Conservation (phyloP, 2,329 filamentous ascomycete species). For the Phoma sp. region DNA sequence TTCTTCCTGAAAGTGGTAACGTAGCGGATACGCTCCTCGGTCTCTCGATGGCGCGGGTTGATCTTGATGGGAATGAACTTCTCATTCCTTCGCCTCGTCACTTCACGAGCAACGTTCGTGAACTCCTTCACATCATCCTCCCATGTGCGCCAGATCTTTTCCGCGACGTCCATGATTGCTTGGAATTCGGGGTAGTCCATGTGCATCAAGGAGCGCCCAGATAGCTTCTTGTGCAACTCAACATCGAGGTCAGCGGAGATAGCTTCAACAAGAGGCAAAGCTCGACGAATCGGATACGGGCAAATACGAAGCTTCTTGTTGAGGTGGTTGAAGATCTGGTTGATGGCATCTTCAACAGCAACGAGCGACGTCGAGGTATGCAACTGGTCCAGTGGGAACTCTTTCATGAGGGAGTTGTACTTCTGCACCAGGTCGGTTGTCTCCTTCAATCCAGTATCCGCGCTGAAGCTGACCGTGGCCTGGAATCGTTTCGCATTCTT, state of each 20-base stretch:
- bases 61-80: slow-evolving; percentile 99
- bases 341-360: slow-evolving; percentile 87
- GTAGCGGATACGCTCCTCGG: slow-evolving; percentile 90
- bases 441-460: slow-evolving; percentile 95
- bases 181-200: slow-evolving; percentile 91
- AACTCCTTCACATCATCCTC: slow-evolving; percentile 97
- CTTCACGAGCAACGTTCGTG: slow-evolving; percentile 94
- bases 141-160: slow-evolving; percentile 89
- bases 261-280: slow-evolving; percentile 91
- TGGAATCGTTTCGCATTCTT: slow-evolving; percentile 98
- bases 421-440: slow-evolving; percentile 96
- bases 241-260: slow-evolving; percentile 93
- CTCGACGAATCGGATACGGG: slow-evolving; percentile 90
- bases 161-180: slow-evolving; percentile 80
- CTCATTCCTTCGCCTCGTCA: slow-evolving; percentile 89
- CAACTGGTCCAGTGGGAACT: slow-evolving; percentile 94
- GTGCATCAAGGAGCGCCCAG: slow-evolving; percentile 87
- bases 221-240: slow-evolving; percentile 82
- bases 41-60: slow-evolving; percentile 81
- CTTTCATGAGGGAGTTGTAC: slow-evolving; percentile 98
- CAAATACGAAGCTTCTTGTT: slow-evolving; percentile 98
- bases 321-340: slow-evolving; percentile 89
- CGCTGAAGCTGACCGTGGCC: slow-evolving; percentile 93
- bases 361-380: slow-evolving; percentile 87
- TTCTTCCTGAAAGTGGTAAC: slow-evolving; percentile 94